A percentile compares a stretch with the other conserved stretches of the same genome.
Evolutionary conservation across 2,329 filamentous ascomycete species (phyloP).

Genomic region (Aspergillus piperis): DNA sequence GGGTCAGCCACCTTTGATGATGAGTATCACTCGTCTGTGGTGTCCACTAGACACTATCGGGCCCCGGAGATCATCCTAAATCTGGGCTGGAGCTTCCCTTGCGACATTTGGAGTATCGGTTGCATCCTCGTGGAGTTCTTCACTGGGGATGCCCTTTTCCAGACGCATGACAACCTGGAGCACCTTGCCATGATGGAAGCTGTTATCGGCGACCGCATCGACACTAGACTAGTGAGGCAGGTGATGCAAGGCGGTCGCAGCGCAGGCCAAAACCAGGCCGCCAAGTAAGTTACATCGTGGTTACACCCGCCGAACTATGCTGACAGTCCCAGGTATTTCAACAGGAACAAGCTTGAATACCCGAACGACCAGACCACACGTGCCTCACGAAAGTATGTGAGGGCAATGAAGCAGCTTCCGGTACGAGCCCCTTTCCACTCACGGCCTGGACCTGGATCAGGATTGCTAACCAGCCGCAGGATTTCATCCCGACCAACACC

Average conservation of each 20-base stretch:
- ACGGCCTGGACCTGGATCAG: background rate
- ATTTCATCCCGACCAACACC: conserved; percentile 62
- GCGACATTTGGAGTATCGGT: conserved; percentile 70
- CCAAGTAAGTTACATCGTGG: conserved; percentile 51
- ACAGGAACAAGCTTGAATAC: conserved; percentile 60
- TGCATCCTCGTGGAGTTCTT: conserved; percentile 70
- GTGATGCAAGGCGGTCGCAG: conserved; percentile 52
- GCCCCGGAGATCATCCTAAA: conserved; percentile 69
- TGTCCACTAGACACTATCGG: conserved; percentile 67
- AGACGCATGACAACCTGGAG: conserved; percentile 68
- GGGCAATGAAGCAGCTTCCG: conserved; percentile 65
- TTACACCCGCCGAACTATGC: conserved; percentile 20
- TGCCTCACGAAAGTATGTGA: conserved; percentile 66
- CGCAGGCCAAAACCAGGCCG: conserved; percentile 54
- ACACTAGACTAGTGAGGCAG: conserved; percentile 56
- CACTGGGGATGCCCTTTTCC: conserved; percentile 68
- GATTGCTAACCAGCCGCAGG: conserved; percentile 46
- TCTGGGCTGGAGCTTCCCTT: conserved; percentile 67
- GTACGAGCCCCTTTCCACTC: conserved; percentile 42
- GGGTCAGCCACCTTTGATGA: conserved; percentile 69
- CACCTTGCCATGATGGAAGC: conserved; percentile 71
- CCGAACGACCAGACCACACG: conserved; percentile 64
- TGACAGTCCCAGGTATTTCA: conserved; percentile 55
- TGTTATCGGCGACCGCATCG: conserved; percentile 59
- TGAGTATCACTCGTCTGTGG: conserved; percentile 68